Evolutionary conservation across 352 stramenopile genomes (phyloP), one percentile per base, ranked within the genome.

Genomic region (Phytopythium kandeliae): DNA sequence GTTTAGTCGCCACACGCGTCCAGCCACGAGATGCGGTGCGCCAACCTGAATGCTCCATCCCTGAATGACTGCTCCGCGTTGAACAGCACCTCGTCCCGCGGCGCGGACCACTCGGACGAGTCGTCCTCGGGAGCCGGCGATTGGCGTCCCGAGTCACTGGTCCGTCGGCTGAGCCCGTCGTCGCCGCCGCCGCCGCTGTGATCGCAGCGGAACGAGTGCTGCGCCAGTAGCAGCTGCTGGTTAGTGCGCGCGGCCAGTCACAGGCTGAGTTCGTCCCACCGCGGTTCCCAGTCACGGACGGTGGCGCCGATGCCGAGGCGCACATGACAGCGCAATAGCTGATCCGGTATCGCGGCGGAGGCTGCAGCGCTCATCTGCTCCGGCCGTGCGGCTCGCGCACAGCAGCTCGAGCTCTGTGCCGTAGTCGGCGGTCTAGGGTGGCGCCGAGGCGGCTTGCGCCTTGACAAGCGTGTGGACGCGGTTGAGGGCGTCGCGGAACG

Each of bases 1-100:
- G 41, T 45, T 74, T 74, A 19, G 71, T 41, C 13, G 68, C 65
- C n/a, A 74, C 52, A 4, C 41, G 65, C 45, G n/a, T 65, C 59
- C 10, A 60, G 46, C 61, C 56, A 67, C 44, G 49, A 65, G 16
- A 62, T 62, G 10, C 54, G 62, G 36, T 65, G 54, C 22, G 60
- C 54, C 2, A 58, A 66, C 8, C 62, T 62, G 35, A 64, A 71
- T 1, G 62, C 42, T 4, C 65, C 65, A 8, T 68, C 64, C 21
- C 54, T 61, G 37, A 74, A 71, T 5, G 54, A 45, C 8, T 42
- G 33, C 22, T 50, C 45, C 21, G 17, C 28, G 25, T 58, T 36
- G 25, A 69, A 69, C 15, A 59, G 36, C 28, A 69, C 61, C 24
- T 69, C 62, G 17, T 65, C 48, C 0, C 54, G 49, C 3, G 62